These are phyloP conservation scores for Emericellopsis atlantica DNA, from an alignment of 2,329 filamentous ascomycete species.

Conservation along the genomic window DNA sequence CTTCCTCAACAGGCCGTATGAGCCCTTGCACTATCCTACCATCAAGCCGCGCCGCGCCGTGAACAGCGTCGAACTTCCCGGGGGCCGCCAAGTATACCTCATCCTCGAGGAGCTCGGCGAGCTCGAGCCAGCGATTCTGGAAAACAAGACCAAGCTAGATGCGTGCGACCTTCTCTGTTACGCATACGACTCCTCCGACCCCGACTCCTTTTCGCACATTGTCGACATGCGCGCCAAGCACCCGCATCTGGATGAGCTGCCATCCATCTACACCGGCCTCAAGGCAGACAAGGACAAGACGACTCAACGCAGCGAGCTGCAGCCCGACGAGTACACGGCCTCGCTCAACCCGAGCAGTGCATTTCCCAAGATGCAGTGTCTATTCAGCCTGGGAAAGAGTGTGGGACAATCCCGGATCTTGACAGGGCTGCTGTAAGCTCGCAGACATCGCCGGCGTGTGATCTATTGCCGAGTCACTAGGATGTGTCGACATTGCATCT, in stretches of 20 bases:
- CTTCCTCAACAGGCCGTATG: conserved; percentile 82
- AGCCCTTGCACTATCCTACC: conserved; percentile 74
- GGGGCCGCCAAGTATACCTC: conserved; percentile 92
- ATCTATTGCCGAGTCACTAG: too few relatives aligned
- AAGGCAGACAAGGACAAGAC: conserved; percentile 96
- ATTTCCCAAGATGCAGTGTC: too few relatives aligned
- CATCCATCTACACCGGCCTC: conserved; percentile 81
- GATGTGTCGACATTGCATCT: too few relatives aligned
- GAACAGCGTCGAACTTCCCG: conserved; percentile 90
- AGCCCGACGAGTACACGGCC: conserved; percentile 85
- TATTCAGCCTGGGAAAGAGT: too few relatives aligned
- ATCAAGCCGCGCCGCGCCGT: conserved; percentile 91
- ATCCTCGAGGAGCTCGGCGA: conserved; percentile 93
- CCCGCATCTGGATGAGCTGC: conserved; percentile 76
- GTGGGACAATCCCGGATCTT: too few relatives aligned
- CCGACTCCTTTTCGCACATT: conserved; percentile 89
- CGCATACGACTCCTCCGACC: conserved; percentile 92
- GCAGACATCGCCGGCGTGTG: too few relatives aligned
- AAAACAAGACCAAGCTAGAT: conserved; percentile 82
- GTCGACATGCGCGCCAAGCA: conserved; percentile 68
- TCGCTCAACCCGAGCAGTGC: conserved; percentile 75
- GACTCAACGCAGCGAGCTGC: conserved; percentile 81
- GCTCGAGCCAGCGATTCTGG: conserved; percentile 85
- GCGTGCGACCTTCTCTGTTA: conserved; percentile 92
- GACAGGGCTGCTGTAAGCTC: too few relatives aligned